These are phyloP conservation scores for Fraxinus paxiana DNA, from an alignment of 305 asterid genomes.

Conservation along the genomic window DNA sequence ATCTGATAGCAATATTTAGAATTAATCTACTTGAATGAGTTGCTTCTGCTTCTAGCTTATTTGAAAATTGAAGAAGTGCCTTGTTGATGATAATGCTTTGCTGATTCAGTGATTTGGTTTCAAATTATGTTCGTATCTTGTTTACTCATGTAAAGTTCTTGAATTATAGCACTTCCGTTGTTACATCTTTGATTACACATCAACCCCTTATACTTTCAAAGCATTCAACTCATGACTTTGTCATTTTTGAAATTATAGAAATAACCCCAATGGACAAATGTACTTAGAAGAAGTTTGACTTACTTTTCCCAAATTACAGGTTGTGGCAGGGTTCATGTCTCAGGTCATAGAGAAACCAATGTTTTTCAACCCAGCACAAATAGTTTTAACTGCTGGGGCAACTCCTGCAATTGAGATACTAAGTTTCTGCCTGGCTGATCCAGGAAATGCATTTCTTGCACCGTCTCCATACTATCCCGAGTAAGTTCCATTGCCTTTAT, in stretches of 20 bases:
- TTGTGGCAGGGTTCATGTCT: conserved; percentile 54
- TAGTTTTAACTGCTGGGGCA: conserved; percentile 49
- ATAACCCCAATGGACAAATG: neutral
- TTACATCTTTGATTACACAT: neutral
- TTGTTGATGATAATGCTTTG: neutral
- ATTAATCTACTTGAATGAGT: neutral
- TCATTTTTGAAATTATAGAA: neutral
- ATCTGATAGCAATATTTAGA: neutral
- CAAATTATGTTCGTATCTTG: neutral
- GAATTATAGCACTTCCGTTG: neutral
- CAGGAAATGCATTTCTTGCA: conserved; percentile 61
- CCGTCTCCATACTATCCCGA: conserved; percentile 61
- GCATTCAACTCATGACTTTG: neutral
- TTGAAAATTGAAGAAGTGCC: neutral
- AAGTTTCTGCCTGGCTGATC: conserved; percentile 53
- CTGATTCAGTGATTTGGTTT: neutral
- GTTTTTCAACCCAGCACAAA: conserved; percentile 43
- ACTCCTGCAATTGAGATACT: conserved; percentile 57
- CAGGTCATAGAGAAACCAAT: conserved; percentile 37
- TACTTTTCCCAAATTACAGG: conserved; percentile 29
- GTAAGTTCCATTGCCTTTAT: conserved; percentile 34
- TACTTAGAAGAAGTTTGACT: neutral
- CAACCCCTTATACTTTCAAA: neutral
- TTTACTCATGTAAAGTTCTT: neutral
- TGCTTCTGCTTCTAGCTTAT: neutral